Evolutionary conservation across 371 early-diverging fungal genomes (phyloP), one percentile per base, ranked within the genome.

Genomic region (Syncephalastrum racemosum): DNA sequence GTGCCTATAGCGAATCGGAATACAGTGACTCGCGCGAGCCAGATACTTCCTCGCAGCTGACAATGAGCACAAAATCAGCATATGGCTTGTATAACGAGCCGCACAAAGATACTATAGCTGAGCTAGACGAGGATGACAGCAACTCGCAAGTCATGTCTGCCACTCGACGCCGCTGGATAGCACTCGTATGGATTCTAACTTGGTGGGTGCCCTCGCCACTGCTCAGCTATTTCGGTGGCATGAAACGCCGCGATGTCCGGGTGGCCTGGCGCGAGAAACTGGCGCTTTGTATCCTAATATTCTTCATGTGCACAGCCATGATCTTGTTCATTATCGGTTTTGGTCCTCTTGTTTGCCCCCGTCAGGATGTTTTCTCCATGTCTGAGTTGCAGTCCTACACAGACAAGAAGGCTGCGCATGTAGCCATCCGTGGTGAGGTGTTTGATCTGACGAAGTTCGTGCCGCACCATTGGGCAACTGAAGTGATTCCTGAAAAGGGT

Each of bases 241-340:
- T 93, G 86, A 83, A 84, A 57, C 84, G 85, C 8, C 68, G 68
- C 16, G 96, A 97, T 70, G 85, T 92, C 54, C 89, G 89, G 41
- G 85, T 94, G 68, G 92, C 92, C 0, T 92, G 92, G 92, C 69
- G 90, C 24, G 92, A 92, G 67, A 90, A 92, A 60, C 71, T 93
- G 36, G 80, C 92, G 0, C 71, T 93, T 5, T 95, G 94, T 68
- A 81, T 86, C 25, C 52, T 88, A 41, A 81, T 93, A 25, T 86
- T 91, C 54, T 61, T 88, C 10, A 62, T 67, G 64, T 93, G 64
- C 4, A 67, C 58, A 6, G 64, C 66, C 49, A 67, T 77, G 54
- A 67, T 71, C 18, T 61, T 73, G 60, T 73, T 71, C 69, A 91
- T 98, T 56, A 84, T 91, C 1, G 88, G 91, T 15, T 80, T 95